phyloP scores from a whole-genome alignment of 2,329 filamentous ascomycete species.

The Xylaria sp. region DNA sequence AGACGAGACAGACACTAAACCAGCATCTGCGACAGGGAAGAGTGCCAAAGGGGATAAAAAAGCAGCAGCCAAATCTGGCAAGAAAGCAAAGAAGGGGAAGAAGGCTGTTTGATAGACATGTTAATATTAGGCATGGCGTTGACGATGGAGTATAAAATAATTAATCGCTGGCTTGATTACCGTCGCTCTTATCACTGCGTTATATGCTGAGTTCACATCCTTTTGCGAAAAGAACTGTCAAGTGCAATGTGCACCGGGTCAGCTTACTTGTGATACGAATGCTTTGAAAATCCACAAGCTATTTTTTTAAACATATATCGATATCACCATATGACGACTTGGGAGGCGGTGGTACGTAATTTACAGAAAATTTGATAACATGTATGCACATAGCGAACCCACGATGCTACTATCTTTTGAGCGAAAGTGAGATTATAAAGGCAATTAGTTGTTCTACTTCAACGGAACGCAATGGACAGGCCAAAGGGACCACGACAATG shows the following conservation, averaged over 20 bases:
- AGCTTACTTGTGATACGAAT: not conserved
- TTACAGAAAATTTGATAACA: conserved; percentile 6
- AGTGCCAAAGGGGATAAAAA: conserved; percentile 41
- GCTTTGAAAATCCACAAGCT: not conserved
- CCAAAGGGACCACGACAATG: conserved; percentile 50
- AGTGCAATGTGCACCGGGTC: not conserved
- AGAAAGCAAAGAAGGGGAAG: conserved; percentile 52
- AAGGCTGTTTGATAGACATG: conserved; percentile 47
- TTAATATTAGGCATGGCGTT: conserved; percentile 53
- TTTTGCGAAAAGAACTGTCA: not conserved
- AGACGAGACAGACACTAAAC: conserved; percentile 47
- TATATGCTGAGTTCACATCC: not conserved
- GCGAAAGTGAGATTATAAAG: conserved; percentile 71
- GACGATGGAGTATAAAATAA: conserved; percentile 38
- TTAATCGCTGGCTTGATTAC: conserved; percentile 7
- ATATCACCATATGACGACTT: not conserved
- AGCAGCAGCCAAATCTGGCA: conserved; percentile 38
- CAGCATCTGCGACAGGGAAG: conserved; percentile 44
- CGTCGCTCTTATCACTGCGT: not conserved
- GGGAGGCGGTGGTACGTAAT: not conserved
- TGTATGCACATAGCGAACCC: conserved; percentile 74
- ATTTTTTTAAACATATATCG: not conserved
- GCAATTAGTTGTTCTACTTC: conserved; percentile 66
- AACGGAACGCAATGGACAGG: conserved; percentile 57
- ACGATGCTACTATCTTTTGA: conserved; percentile 58